Evolutionary conservation across 306 rosid genomes (phyloP).

Genomic region (Cucurbita argyrosperma): DNA sequence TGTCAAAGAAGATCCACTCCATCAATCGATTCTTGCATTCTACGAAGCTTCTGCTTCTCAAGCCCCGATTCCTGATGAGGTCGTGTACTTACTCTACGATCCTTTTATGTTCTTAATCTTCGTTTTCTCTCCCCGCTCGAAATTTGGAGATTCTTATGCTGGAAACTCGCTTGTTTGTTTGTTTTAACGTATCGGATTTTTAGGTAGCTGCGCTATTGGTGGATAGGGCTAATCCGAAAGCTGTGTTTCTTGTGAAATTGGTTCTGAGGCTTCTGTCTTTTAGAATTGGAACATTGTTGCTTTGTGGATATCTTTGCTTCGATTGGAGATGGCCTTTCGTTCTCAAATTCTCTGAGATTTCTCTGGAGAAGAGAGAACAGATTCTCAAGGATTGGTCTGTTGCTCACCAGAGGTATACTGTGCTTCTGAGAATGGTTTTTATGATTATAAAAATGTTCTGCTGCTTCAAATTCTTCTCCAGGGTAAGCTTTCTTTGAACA

Average conservation of each 20-base stretch:
- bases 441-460: constrained; percentile 42
- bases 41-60: constrained; percentile 46
- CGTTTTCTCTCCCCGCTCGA: too few relatives aligned
- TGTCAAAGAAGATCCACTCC: constrained; percentile 2
- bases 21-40: constrained; percentile 21
- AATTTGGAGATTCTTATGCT: not conserved
- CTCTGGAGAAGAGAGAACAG: constrained; percentile 59
- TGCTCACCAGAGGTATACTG: constrained; percentile 31
- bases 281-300: constrained; percentile 53
- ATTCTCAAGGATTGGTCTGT: constrained; percentile 58
- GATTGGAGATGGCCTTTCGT: constrained; percentile 67
- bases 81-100: not conserved
- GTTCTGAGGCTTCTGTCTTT: constrained; percentile 40
- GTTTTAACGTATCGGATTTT: not conserved
- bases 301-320: constrained; percentile 50
- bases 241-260: constrained; percentile 20
- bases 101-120: not conserved
- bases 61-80: constrained; percentile 66
- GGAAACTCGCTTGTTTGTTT: not conserved
- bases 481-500: constrained; percentile 29
- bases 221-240: constrained; percentile 34
- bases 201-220: constrained; percentile 55
- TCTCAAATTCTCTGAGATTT: constrained; percentile 51
- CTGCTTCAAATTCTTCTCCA: constrained; percentile 59
- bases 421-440: constrained; percentile 38